Evolutionary conservation across 768 basidiomycete genomes (phyloP).

Genomic region (Holtermanniella nyarrowii): DNA sequence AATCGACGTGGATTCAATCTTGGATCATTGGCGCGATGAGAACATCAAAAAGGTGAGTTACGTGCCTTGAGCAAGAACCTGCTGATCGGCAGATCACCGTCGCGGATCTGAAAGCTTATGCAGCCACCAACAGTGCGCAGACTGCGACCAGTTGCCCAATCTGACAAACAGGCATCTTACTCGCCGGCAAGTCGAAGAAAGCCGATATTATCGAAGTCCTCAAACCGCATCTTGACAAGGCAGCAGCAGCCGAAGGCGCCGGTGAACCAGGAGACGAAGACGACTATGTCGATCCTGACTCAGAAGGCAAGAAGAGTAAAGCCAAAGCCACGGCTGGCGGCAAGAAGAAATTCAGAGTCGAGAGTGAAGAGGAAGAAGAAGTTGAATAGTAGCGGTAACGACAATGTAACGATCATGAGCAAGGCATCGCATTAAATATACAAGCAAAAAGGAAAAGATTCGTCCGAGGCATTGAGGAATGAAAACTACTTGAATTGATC

Average conservation of each 20-base stretch:
- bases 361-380: background rate
- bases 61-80: too few relatives aligned
- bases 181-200: conserved; percentile 24
- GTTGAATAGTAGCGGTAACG: too few relatives aligned
- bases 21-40: conserved; percentile 39
- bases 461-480: too few relatives aligned
- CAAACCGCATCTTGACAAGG: conserved; percentile 8
- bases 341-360: background rate
- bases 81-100: conserved; percentile 21
- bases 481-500: too few relatives aligned
- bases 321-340: background rate
- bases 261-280: background rate
- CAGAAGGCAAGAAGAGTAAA: too few relatives aligned
- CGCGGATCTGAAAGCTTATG: conserved; percentile 23
- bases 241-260: background rate
- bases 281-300: background rate
- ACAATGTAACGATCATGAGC: too few relatives aligned
- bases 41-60: conserved; percentile 54
- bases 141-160: background rate
- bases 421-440: too few relatives aligned
- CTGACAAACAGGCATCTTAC: conserved; percentile 17
- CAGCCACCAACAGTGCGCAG: conserved; percentile 26
- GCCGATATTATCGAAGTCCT: conserved; percentile 25
- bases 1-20: background rate
- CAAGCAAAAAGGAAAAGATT: too few relatives aligned